Evolutionary conservation across 352 stramenopile genomes (phyloP), one percentile per base, ranked within the genome.

Genomic region (Phytophthora tentaculata): DNA sequence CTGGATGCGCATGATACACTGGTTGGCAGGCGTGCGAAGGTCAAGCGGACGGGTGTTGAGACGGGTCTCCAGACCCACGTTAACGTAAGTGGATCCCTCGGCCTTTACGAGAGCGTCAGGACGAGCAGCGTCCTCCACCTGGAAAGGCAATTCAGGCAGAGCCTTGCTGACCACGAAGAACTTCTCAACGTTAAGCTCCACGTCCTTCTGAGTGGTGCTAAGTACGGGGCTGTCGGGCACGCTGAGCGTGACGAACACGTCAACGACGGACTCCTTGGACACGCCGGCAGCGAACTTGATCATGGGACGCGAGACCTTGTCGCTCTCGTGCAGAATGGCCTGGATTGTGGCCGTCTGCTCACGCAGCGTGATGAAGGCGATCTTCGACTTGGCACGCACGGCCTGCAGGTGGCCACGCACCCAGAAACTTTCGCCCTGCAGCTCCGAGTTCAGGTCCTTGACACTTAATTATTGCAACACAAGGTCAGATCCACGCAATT

Each of bases 1-100:
- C 81, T 99, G 96, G 61, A 99, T 97, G 57, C 97, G 86, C 84
- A 99, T 99, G 66, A 99, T 99, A 35, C 95, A 93, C 81, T 99
- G 97, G 83, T 99, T 99, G 53, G 97, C 97, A 14, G 97, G 97
- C 41, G 97, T 99, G 47, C 98, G 94, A 64, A 99, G 83, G 86
- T 99, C 98, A 60, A 99, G 91, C 79, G 91, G 82, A 37, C 88
- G 94, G 71, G 98, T 92, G 84, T 99, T 97, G 17, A 99, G 88
- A 54, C 97, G 88, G 35, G 96, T 96, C 70, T 99, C 91, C 47
- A 97, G 81, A 7, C 86, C 82, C 49, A 98, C 92, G 56, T 87
- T 86, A 47, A 94, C 90, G 73, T 91, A 96, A 70, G 77, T 92
- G 26, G 89, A 94, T 49, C 82, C 89, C 39, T 96, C 80, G 32